A percentile compares a stretch with the other conserved stretches of the same genome.
Conservation (phyloP, 176 grass and related monocot genomes). For the Tillandsia leiboldiana region DNA sequence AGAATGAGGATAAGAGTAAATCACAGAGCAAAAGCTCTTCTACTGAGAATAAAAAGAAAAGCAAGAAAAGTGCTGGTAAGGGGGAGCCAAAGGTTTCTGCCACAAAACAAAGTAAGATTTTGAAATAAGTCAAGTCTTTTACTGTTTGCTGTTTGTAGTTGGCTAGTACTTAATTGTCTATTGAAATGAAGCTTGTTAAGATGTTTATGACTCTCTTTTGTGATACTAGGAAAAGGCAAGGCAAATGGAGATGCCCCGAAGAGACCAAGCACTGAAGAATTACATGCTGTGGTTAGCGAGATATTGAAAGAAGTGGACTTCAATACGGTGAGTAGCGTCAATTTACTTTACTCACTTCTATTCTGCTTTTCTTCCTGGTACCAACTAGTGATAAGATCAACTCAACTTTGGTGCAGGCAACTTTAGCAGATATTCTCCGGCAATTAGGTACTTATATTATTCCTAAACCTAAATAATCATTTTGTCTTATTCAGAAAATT, state of each 20-base stretch:
- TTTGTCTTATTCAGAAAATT: neutral
- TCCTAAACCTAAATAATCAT: neutral
- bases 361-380: neutral
- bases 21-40: slow-evolving; percentile 25
- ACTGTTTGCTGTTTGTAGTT: no score
- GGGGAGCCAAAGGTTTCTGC: slow-evolving; percentile 10
- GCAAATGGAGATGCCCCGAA: slow-evolving; percentile 23
- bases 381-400: neutral
- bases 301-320: slow-evolving; percentile 99
- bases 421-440: slow-evolving; percentile 85
- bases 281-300: slow-evolving; percentile 68
- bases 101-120: slow-evolving; percentile 63
- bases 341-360: neutral
- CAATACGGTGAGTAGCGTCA: slow-evolving; percentile 54
- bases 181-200: no score
- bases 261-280: slow-evolving; percentile 57
- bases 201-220: neutral
- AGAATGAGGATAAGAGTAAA: slow-evolving; percentile 15
- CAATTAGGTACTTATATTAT: slow-evolving; percentile 64
- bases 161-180: no score
- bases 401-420: slow-evolving; percentile 41
- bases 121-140: no score
- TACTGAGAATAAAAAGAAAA: slow-evolving; percentile 20
- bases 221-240: slow-evolving; percentile 64
- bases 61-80: slow-evolving; percentile 36